phyloP scores from a whole-genome alignment of 129 eudicot species.

The Arctium lappa region DNA sequence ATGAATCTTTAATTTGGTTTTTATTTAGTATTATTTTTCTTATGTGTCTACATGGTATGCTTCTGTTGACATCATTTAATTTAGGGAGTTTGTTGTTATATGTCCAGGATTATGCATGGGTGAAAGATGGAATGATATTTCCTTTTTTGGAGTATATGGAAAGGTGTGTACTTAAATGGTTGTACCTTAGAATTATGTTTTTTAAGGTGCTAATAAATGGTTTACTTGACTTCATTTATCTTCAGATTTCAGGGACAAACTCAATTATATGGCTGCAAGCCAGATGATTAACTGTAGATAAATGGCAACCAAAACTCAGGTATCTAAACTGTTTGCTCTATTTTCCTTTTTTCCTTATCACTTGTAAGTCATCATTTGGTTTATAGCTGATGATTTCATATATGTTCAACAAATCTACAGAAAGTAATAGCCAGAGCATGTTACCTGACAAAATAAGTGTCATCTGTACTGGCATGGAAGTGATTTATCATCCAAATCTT shows the following conservation, averaged over 20 bases:
- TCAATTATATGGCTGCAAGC: slow-evolving; percentile 74
- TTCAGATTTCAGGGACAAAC: slow-evolving; percentile 91
- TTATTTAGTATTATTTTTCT: not conserved
- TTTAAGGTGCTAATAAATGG: not conserved
- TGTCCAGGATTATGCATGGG: slow-evolving; percentile 96
- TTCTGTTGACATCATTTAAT: not conserved
- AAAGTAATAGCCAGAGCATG: slow-evolving; percentile 30
- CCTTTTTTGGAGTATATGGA: slow-evolving; percentile 77
- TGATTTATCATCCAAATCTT: slow-evolving; percentile 61
- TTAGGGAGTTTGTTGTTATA: not conserved
- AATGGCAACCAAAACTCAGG: slow-evolving; percentile 37
- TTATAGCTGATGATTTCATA: not conserved
- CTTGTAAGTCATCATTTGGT: not conserved
- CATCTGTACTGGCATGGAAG: slow-evolving; percentile 79
- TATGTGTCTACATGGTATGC: too few species aligned
- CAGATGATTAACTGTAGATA: slow-evolving; percentile 41
- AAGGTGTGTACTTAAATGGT: slow-evolving; percentile 42
- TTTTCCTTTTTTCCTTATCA: not conserved
- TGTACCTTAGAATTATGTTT: not conserved
- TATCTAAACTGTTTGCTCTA: slow-evolving; percentile 10
- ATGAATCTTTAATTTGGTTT: not conserved
- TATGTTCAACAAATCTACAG: slow-evolving; percentile 32
- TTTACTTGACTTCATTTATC: not conserved
- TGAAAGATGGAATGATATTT: slow-evolving; percentile 82
- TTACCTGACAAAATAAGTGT: slow-evolving; percentile 66